Evolutionary conservation across 1,139 yeast species (phyloP).

Genomic region (Taiozyma sp.): DNA sequence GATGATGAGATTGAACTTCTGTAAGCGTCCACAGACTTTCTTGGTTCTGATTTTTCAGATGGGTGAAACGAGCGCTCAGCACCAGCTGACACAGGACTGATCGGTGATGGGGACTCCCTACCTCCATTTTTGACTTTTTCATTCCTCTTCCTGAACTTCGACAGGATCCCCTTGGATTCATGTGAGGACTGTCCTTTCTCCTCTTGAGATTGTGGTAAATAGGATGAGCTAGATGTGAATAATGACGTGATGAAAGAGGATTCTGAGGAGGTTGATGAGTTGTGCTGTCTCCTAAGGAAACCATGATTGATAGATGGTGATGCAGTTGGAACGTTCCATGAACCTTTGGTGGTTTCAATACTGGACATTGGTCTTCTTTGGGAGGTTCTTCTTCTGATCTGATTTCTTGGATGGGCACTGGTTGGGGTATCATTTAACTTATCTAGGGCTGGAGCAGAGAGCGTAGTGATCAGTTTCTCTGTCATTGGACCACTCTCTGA

Average conservation of each 20-base stretch:
- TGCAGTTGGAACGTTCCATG: constrained; percentile 29
- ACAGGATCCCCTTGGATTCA: constrained; percentile 28
- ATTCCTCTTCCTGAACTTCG: constrained; percentile 20
- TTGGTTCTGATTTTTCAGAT: not conserved
- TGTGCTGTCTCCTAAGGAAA: constrained; percentile 54
- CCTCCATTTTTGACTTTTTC: constrained; percentile 3
- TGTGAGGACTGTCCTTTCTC: constrained; percentile 21
- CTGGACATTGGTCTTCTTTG: constrained; percentile 48
- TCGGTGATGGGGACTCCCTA: constrained; percentile 15
- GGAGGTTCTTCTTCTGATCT: not conserved
- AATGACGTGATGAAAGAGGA: constrained; percentile 36
- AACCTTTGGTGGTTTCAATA: constrained; percentile 32
- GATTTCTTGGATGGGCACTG: not conserved
- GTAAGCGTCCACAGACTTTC: not conserved
- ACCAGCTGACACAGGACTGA: constrained; percentile 12
- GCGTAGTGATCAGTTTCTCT: constrained; percentile 24
- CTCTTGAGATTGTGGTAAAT: constrained; percentile 15
- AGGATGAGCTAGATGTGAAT: constrained; percentile 22
- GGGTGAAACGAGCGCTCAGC: constrained; percentile 2
- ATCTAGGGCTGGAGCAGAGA: constrained; percentile 26
- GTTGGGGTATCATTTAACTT: not conserved
- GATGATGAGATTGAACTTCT: not conserved
- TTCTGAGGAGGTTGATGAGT: constrained; percentile 52
- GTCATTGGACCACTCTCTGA: constrained; percentile 16
- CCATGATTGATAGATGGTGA: constrained; percentile 42